phyloP scores from a whole-genome alignment of 306 rosid genomes.

The Casuarina cunninghamiana region DNA sequence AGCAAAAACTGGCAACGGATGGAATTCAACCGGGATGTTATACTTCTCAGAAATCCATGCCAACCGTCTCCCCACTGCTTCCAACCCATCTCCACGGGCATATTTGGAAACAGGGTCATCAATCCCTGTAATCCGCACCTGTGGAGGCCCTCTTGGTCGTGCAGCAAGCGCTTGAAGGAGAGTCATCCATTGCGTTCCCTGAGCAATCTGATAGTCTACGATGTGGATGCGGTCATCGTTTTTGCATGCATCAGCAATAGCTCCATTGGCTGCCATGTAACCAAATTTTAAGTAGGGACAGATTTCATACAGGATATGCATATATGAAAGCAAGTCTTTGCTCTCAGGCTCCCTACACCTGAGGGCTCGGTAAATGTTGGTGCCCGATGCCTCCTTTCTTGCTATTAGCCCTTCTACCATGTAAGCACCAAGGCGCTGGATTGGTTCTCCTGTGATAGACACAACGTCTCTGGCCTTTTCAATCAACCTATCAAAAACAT shows the following conservation, averaged over 20 bases:
- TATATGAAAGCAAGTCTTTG: constrained; percentile 76
- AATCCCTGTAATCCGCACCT: constrained; percentile 80
- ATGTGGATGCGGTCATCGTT: constrained; percentile 83
- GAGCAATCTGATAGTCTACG: constrained; percentile 89
- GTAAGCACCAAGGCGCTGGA: constrained; percentile 93
- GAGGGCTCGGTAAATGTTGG: constrained; percentile 73
- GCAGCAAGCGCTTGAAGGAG: constrained; percentile 98
- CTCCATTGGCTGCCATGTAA: constrained; percentile 99
- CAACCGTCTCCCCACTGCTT: constrained; percentile 60
- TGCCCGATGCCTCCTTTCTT: constrained; percentile 76
- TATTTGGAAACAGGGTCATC: constrained; percentile 72
- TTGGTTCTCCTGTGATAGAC: constrained; percentile 81
- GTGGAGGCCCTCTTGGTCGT: constrained; percentile 83
- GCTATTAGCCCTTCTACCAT: constrained; percentile 96
- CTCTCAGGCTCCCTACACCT: constrained; percentile 86
- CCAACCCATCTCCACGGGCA: constrained; percentile 83
- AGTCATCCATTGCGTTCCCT: constrained; percentile 89
- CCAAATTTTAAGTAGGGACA: constrained; percentile 95
- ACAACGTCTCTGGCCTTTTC: constrained; percentile 61
- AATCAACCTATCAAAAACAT: constrained; percentile 53
- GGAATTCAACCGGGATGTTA: constrained; percentile 79
- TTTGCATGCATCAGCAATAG: constrained; percentile 90
- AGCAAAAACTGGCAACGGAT: constrained; percentile 69
- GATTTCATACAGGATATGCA: constrained; percentile 82
- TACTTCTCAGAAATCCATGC: constrained; percentile 57